A percentile compares a stretch with the other conserved stretches of the same genome.
phyloP scores from a whole-genome alignment of 2,329 filamentous ascomycete species.

The Fusarium citri region DNA sequence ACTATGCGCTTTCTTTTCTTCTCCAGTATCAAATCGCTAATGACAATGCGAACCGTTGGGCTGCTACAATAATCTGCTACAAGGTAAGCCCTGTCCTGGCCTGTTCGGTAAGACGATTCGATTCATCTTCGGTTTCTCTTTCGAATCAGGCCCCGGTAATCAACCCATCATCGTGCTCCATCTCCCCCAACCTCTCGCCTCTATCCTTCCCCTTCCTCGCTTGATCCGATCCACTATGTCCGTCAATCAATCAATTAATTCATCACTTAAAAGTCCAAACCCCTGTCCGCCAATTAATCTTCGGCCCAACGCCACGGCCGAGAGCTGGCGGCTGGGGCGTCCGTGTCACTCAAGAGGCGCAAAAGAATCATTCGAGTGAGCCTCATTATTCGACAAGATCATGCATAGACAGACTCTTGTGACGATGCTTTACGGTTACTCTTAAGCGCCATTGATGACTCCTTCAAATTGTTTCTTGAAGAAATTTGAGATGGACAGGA shows the following conservation, averaged over 20 bases:
- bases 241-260: background rate
- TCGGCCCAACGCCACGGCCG: conserved; percentile 22
- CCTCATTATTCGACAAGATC: conserved; percentile 25
- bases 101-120: conserved; percentile 3
- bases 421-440: conserved; percentile 1
- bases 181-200: conserved; percentile 15
- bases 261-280: conserved; percentile 14
- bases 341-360: conserved; percentile 12
- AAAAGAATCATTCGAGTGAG: conserved; percentile 28
- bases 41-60: conserved; percentile 6
- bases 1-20: background rate
- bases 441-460: background rate
- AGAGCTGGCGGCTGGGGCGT: conserved; percentile 14
- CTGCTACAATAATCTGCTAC: conserved; percentile 14
- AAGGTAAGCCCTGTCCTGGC: background rate
- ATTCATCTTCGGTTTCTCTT: conserved; percentile 15
- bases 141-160: conserved; percentile 21
- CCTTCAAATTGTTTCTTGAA: background rate
- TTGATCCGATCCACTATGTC: conserved; percentile 12
- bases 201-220: conserved; percentile 17
- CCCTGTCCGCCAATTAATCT: conserved; percentile 20
- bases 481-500: background rate
- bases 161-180: conserved; percentile 18
- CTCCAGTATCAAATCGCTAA: background rate
- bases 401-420: background rate